Evolutionary conservation across 106 monocot species (phyloP).

Genomic region (Narthecium ossifragum): DNA sequence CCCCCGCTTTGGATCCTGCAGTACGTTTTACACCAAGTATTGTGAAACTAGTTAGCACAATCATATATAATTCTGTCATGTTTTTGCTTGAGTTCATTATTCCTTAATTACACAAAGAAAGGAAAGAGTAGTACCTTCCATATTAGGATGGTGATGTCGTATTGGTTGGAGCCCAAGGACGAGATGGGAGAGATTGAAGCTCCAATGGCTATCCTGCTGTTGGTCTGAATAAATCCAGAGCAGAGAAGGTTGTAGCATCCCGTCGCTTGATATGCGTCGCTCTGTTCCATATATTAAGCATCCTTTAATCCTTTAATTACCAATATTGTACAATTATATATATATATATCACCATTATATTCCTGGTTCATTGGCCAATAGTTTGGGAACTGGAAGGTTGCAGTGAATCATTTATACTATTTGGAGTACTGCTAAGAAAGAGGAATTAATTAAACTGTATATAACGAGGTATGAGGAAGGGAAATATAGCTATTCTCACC

Average conservation of each 20-base stretch:
- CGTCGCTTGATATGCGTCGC: constrained; percentile 63
- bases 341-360: too few species aligned
- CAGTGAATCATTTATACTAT: too few species aligned
- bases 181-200: constrained; percentile 71
- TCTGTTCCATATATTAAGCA: constrained; percentile 22
- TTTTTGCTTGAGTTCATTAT: too few species aligned
- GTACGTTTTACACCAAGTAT: too few species aligned
- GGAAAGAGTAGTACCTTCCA: too few species aligned
- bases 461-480: not conserved
- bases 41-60: too few species aligned
- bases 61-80: too few species aligned
- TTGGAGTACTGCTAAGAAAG: too few species aligned
- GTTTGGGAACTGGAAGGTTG: too few species aligned
- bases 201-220: constrained; percentile 69
- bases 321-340: not conserved
- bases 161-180: constrained; percentile 30
- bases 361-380: too few species aligned
- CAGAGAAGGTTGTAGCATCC: constrained; percentile 84
- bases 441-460: not conserved
- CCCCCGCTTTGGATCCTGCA: constrained; percentile 77
- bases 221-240: constrained; percentile 64
- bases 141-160: constrained; percentile 62
- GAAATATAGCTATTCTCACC: too few species aligned
- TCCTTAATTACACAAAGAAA: too few species aligned
- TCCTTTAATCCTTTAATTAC: not conserved